Percentiles rank a stretch among this genome's conserved stretches.
Evolutionary conservation across 768 basidiomycete species (phyloP).

Genomic region (Gautieria morchelliformis): DNA sequence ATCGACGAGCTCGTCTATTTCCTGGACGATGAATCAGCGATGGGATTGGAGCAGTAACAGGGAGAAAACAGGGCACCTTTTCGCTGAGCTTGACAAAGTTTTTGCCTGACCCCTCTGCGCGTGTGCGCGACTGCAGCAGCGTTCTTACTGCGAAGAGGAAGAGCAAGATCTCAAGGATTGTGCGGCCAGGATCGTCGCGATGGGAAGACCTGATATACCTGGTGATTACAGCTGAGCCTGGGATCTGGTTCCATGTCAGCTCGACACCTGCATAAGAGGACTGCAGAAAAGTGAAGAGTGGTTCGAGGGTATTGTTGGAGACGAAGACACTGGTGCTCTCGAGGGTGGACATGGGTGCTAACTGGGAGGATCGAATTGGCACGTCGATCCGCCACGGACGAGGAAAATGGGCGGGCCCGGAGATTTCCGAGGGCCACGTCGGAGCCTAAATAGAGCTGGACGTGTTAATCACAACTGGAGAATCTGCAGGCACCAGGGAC

Average conservation of each 20-base stretch:
- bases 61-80: slow-evolving; percentile 44
- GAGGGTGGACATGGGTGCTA: neutral
- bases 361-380: no score
- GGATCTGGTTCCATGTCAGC: slow-evolving; percentile 61
- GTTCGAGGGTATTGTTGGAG: slow-evolving; percentile 27
- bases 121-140: slow-evolving; percentile 79
- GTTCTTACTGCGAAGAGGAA: slow-evolving; percentile 84
- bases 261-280: slow-evolving; percentile 48
- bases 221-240: slow-evolving; percentile 73
- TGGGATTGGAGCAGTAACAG: neutral
- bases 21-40: slow-evolving; percentile 35
- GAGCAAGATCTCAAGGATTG: slow-evolving; percentile 81
- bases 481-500: no score
- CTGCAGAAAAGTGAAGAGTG: slow-evolving; percentile 51
- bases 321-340: neutral
- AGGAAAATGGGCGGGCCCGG: no score
- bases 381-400: no score
- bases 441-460: no score
- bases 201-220: slow-evolving; percentile 94
- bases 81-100: slow-evolving; percentile 88
- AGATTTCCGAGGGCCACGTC: no score
- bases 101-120: slow-evolving; percentile 74
- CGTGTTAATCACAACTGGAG: no score
- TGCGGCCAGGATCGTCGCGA: slow-evolving; percentile 91
- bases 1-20: slow-evolving; percentile 92